Conservation (phyloP, 176 grass and related monocot genomes). For the Elaeis guineensis region DNA sequence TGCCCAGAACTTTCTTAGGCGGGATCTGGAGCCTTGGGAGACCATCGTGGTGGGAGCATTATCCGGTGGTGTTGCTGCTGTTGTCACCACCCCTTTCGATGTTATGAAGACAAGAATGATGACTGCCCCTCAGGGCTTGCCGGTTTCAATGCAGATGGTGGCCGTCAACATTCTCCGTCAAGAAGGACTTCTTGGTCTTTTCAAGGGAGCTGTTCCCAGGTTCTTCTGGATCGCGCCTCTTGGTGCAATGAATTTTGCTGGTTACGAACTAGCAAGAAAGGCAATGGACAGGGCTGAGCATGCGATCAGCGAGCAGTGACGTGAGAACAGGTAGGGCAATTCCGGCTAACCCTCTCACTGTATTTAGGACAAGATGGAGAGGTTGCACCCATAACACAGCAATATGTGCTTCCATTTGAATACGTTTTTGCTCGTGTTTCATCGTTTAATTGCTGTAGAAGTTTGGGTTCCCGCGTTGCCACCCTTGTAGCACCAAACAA, state of each 20-base stretch:
- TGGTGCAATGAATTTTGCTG: constrained; percentile 1
- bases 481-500: too few species aligned
- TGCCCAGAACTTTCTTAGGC: constrained; percentile 48
- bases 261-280: constrained; percentile 46
- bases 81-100: constrained; percentile 48
- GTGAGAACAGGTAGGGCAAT: constrained; percentile 18
- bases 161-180: background rate
- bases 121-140: background rate
- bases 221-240: background rate
- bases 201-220: background rate
- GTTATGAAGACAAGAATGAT: background rate
- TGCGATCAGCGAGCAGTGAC: background rate
- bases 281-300: constrained; percentile 56
- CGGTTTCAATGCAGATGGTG: background rate
- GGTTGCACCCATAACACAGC: too few species aligned
- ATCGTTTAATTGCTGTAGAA: too few species aligned
- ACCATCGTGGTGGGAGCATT: constrained; percentile 65
- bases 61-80: constrained; percentile 79
- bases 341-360: constrained; percentile 4
- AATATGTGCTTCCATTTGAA: too few species aligned
- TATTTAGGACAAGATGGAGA: too few species aligned
- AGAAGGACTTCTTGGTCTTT: background rate
- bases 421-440: too few species aligned
- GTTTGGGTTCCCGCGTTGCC: too few species aligned
- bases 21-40: constrained; percentile 88